Base-by-base conservation (phyloP, 768 basidiomycete genomes). In the Lyophyllum shimeji region DNA sequence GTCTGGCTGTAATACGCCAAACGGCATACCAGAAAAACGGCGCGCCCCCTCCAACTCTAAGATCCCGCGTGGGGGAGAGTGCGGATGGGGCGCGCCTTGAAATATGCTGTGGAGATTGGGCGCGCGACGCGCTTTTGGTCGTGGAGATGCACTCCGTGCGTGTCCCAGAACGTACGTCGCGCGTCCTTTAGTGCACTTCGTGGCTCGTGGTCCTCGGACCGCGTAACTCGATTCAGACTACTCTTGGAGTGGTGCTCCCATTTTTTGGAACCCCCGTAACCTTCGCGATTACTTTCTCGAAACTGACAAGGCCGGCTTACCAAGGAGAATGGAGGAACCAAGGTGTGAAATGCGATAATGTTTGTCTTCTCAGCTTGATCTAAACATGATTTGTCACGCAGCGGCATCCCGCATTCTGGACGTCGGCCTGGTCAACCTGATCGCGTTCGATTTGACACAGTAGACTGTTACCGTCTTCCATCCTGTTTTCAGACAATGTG, bases 191-290 rank as follows among this genome's bases (percentile, higher is more conserved):
- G 81, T 78, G 65, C 76, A 80, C 76, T 80, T 80, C 75, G 79
- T 74, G 73, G 78, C 76, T 69, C 75, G 66, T 68, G 67, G 39
- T 60, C 48, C 62, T 57, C 61, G 54, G 62, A 55, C 58, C 59
- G 68, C 69, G 75, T 67, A 80, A 82, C 80, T 82, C 76, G 77
- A 82, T 80, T 82, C 80, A 80, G 80, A 82, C 79, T 82, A 80
- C 75, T 82, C 80, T 82, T 69, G 69, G 73, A 70, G 80, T 80
- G 78, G 72, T 68, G 70, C 27, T 58, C 49, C 64, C 62, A 68
- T 66, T 68, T 64, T 67, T 62, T 62, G 58, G 59, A 45, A 24
- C 21, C n/a, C 20, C 48, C 46, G 20, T 23, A 58, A 49, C 57
- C 50, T 56, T 63, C 43, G 61, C 37, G 31, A 53, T 50, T 45